A percentile compares a stretch with the other conserved stretches of the same genome.
Evolutionary conservation across 345 rosid species (phyloP).

Genomic region (Bretschneidera sinensis): DNA sequence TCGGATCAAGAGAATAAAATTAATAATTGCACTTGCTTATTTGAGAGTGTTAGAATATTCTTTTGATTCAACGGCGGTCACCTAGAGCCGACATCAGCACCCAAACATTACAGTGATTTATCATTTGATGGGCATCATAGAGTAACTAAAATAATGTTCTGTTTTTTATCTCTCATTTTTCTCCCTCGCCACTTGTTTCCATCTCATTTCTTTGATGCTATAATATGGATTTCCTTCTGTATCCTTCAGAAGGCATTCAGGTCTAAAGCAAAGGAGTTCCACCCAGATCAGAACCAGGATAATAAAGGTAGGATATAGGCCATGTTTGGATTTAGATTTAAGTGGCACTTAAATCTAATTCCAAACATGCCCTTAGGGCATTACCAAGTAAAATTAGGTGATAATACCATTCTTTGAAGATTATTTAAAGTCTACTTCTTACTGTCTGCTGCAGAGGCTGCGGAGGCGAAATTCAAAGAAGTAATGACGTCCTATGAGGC

Average conservation of each 20-base stretch:
- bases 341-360: no score
- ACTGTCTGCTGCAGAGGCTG: slow-evolving; percentile 59
- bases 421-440: not conserved
- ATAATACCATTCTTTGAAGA: not conserved
- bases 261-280: slow-evolving; percentile 81
- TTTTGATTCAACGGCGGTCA: no score
- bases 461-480: slow-evolving; percentile 93
- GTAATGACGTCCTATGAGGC: slow-evolving; percentile 87
- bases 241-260: slow-evolving; percentile 79
- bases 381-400: not conserved
- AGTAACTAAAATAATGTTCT: not conserved
- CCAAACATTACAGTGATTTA: no score
- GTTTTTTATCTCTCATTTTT: not conserved
- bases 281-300: slow-evolving; percentile 93
- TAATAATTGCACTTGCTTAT: no score
- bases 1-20: no score
- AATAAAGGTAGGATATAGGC: slow-evolving; percentile 67
- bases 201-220: not conserved
- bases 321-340: no score
- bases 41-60: no score
- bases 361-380: no score
- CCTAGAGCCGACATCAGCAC: no score
- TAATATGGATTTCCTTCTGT: not conserved
- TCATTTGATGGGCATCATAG: no score
- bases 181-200: not conserved